Evolutionary conservation across 768 basidiomycete genomes (phyloP), one percentile per base, ranked within the genome.

Genomic region (Auricularia sp.): DNA sequence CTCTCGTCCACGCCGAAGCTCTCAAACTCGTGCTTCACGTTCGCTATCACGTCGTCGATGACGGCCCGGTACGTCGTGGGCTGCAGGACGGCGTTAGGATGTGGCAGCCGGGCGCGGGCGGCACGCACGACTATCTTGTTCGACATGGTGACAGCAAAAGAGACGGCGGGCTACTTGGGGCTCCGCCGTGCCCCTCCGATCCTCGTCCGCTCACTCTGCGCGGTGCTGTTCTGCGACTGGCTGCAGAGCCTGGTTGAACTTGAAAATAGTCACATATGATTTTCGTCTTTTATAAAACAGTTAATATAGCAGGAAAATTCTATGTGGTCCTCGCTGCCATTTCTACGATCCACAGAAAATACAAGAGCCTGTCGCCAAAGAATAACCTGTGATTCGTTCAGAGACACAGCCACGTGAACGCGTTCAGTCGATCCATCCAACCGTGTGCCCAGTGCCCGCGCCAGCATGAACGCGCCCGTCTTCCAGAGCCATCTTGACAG

Each of bases 91-190:
- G 74, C 79, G 81, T 84, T 53, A 84, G 81, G 79, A 81, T 77
- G 66, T 74, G 74, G 78, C 76, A 77, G 76, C 33, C 62, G 53
- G 54, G 58, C 77, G 77, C 77, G 81, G 76, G 83, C 83, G 85
- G 84, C 82, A 79, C 85, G 88, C 90, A 94, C 93, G 87, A 96
- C 93, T 81, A 93, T 92, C 83, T 95, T 95, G 88, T 96, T 96
- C 66, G 93, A 94, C 93, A 95, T 96, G 72, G 73, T 29, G 29
- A 16, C 60, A 58, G 62, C 53, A 62, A 54, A 51, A 62, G 51
- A 61, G 43, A 43, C 21, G 56, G 29, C 18, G 33, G 43, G 53
- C 29, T 3, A 54, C 29, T 54, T 54, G 53, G 1, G 18, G 53
- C 29, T 54, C 53, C 53, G 53, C 53, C 53, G 53, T 54, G 10